Evolutionary conservation across 2,329 filamentous ascomycete genomes (phyloP).

Genomic region (Coleophoma crateriformis): DNA sequence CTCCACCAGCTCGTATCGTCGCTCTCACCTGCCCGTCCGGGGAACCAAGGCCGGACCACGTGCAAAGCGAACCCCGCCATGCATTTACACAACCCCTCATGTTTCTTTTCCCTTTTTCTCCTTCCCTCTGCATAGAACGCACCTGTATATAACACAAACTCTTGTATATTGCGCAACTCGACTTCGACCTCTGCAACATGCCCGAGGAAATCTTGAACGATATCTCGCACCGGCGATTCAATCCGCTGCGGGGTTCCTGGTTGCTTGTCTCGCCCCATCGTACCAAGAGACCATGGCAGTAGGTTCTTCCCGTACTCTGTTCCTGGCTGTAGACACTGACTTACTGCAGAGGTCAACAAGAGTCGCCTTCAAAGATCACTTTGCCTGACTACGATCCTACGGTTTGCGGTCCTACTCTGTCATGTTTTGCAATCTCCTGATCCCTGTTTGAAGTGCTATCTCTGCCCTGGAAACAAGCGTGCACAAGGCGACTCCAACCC

Average conservation of each 20-base stretch:
- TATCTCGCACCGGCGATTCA: conserved; percentile 93
- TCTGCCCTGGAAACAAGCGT: conserved; percentile 86
- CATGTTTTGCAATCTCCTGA: conserved; percentile 7
- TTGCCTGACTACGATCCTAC: conserved; percentile 78
- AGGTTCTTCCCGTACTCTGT: conserved; percentile 31
- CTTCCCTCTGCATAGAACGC: too few species aligned
- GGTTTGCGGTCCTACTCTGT: conserved; percentile 31
- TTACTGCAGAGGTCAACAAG: conserved; percentile 64
- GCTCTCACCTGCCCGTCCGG: too few species aligned
- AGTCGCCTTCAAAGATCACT: conserved; percentile 60
- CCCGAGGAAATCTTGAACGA: conserved; percentile 79
- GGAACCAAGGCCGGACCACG: too few species aligned
- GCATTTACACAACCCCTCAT: too few species aligned
- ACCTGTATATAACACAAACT: too few species aligned
- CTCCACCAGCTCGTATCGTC: too few species aligned
- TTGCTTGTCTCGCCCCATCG: conserved; percentile 92
- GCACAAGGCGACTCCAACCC: conserved; percentile 86
- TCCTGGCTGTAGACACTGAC: not conserved
- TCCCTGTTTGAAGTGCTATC: conserved; percentile 66
- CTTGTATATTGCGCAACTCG: too few species aligned
- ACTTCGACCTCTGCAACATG: conserved; percentile 38
- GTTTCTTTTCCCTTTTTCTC: too few species aligned
- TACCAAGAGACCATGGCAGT: conserved; percentile 98
- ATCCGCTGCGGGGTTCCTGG: conserved; percentile 85
- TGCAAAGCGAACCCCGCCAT: too few species aligned